Evolutionary conservation across 768 basidiomycete genomes (phyloP).

Genomic region (Podaxis sp.): DNA sequence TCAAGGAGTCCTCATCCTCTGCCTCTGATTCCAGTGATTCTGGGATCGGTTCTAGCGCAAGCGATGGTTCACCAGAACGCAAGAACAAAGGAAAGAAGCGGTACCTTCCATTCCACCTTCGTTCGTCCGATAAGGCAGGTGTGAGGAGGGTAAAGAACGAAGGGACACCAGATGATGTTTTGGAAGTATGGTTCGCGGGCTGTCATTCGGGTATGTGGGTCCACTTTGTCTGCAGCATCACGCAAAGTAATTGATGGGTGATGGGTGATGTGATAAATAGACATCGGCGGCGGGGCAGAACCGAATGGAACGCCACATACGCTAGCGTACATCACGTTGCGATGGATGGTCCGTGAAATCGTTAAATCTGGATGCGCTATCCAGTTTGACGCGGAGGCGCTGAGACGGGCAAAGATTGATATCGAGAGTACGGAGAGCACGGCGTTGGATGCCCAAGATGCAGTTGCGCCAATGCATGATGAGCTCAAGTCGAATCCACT

Average conservation of each 20-base stretch:
- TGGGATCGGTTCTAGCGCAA: constrained; percentile 2
- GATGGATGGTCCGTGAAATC: constrained; percentile 80
- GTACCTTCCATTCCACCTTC: background rate
- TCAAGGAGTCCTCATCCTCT: constrained; percentile 9
- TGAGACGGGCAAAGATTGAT: constrained; percentile 43
- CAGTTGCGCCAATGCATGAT: constrained; percentile 57
- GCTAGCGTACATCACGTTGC: constrained; percentile 62
- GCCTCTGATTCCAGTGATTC: constrained; percentile 13
- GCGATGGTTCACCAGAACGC: background rate
- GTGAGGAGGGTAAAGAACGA: constrained; percentile 14
- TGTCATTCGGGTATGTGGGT: constrained; percentile 60
- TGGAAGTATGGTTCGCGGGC: constrained; percentile 83
- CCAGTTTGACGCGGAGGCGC: constrained; percentile 50
- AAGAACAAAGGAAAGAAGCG: constrained; percentile 13
- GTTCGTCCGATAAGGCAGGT: background rate
- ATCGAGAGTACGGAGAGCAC: constrained; percentile 15
- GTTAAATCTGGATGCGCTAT: constrained; percentile 58
- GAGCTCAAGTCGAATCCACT: constrained; percentile 36
- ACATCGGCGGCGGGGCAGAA: constrained; percentile 69
- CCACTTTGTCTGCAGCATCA: background rate
- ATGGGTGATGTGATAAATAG: constrained; percentile 30
- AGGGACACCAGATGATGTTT: constrained; percentile 42
- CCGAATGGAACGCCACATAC: constrained; percentile 39
- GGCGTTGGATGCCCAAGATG: constrained; percentile 34
- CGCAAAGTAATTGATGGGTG: background rate